Evolutionary conservation across 768 basidiomycete genomes (phyloP).

Genomic region (Lactifluus volemus): DNA sequence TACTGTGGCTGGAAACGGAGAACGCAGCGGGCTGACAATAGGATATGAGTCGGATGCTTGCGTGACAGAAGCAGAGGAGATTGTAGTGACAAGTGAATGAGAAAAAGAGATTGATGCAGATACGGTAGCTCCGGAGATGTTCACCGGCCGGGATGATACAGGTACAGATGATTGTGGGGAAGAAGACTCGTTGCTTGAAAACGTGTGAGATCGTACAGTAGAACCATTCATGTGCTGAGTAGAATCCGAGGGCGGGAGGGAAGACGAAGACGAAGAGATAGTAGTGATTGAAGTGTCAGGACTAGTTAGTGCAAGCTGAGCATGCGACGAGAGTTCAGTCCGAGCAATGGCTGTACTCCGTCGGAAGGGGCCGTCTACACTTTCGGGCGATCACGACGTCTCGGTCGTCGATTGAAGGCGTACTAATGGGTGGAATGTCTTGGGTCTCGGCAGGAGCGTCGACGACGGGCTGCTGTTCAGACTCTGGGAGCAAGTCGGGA

Average conservation of each 20-base stretch:
- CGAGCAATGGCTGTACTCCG: constrained; percentile 12
- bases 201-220: not conserved
- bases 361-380: not conserved
- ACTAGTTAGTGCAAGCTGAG: not conserved
- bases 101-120: not conserved
- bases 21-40: not conserved
- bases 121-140: not conserved
- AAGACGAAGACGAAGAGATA: not conserved
- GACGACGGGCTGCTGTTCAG: constrained; percentile 13
- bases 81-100: not conserved
- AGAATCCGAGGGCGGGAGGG: not conserved
- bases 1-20: constrained; percentile 21
- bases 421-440: not conserved
- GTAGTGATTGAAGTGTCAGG: not conserved
- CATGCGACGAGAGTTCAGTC: not conserved
- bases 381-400: not conserved
- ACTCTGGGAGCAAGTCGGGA: constrained; percentile 23
- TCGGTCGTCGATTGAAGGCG: not conserved
- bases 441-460: constrained; percentile 1
- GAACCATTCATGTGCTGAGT: not conserved
- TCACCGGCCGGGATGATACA: not conserved
- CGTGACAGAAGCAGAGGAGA: constrained; percentile 14
- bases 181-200: not conserved
- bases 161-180: constrained; percentile 11
- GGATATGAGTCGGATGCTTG: not conserved